phyloP scores from a whole-genome alignment of 805 yeast species.

The Kodamaea sagamina region DNA sequence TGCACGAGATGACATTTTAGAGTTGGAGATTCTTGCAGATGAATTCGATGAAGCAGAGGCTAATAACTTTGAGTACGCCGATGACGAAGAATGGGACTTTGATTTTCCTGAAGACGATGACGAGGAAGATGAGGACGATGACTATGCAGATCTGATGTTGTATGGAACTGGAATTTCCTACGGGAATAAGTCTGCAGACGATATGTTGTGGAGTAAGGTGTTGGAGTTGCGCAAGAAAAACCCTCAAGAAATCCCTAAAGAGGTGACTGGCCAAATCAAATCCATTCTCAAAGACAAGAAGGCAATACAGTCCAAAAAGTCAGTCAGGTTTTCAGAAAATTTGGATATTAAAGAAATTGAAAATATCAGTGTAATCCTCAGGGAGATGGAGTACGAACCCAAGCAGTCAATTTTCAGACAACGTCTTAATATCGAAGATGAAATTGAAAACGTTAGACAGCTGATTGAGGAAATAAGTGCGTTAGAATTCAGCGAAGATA shows the following conservation, averaged over 20 bases:
- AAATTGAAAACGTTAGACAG: conserved; percentile 2
- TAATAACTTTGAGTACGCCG: conserved; percentile 22
- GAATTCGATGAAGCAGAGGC: conserved; percentile 38
- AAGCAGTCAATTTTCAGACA: conserved; percentile 17
- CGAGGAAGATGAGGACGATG: conserved; percentile 29
- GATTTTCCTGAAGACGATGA: conserved; percentile 26
- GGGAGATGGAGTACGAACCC: conserved; percentile 21
- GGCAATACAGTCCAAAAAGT: conserved; percentile 26
- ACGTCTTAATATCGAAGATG: conserved; percentile 5
- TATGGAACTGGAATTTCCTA: conserved; percentile 23
- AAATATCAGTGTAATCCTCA: conserved; percentile 52
- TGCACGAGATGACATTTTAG: conserved; percentile 49
- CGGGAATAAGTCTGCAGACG: conserved; percentile 17
- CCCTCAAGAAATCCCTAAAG: conserved; percentile 13
- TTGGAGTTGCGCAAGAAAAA: conserved; percentile 23
- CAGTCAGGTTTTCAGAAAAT: conserved; percentile 55
- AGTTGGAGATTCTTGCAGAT: conserved; percentile 56
- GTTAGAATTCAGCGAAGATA: neutral
- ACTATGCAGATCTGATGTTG: conserved; percentile 32
- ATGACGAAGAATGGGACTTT: conserved; percentile 41
- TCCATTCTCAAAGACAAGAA: conserved; percentile 4
- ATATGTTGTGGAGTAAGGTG: conserved; percentile 45
- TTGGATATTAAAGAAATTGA: conserved; percentile 63
- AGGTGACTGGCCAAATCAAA: conserved; percentile 5
- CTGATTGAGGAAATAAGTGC: conserved; percentile 5